Evolutionary conservation across 257 asterid species (phyloP), one percentile per base, ranked within the genome.

Genomic region (Petunia secreta): DNA sequence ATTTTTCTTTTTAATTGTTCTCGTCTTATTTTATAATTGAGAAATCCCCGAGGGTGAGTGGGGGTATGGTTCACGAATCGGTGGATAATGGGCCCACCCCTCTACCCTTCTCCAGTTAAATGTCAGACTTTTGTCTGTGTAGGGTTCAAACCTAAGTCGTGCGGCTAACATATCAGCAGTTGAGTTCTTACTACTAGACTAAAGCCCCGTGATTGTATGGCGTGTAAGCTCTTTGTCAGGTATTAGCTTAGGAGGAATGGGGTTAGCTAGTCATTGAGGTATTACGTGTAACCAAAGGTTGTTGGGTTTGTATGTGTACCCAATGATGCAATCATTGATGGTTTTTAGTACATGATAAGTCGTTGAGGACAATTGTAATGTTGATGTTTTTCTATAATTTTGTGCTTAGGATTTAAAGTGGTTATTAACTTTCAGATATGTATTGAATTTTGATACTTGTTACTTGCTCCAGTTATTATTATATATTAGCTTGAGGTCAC

Each of bases 381-480:
- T 10, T 5, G 34, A 39, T 65, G 73, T 39, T 65, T 65, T 13
- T 63, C 4, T 69, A 10, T 55, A 34, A 46, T 11, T 50, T 73
- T 73, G 46, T 73, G 62, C 11, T 50, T 71, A 48, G 62, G 25
- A 25, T 25, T 25, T 25, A 25, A 25, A 25, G 44, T 50, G 44
- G 60, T 34, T 25, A 4, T 71, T 34, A 73, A 73, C 44, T 34
- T 69, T 73, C 34, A 48, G 50, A 73, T 73, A 34, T 73, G 78
- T 11, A 50, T 71, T 50, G 77, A 48, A 36, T 73, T 36, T 71
- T 0, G 41, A 34, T 48, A 34, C 16, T 8, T 46, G 62, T 10
- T 73, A 6, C 78, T 34, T 50, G 60, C 62, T 50, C 62, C 11
- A 6, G 8, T 73, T 73, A 25, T 71, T 48, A 71, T 34, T 71